Conservation (phyloP, 306 rosid species). For the Ziziphus jujuba region DNA sequence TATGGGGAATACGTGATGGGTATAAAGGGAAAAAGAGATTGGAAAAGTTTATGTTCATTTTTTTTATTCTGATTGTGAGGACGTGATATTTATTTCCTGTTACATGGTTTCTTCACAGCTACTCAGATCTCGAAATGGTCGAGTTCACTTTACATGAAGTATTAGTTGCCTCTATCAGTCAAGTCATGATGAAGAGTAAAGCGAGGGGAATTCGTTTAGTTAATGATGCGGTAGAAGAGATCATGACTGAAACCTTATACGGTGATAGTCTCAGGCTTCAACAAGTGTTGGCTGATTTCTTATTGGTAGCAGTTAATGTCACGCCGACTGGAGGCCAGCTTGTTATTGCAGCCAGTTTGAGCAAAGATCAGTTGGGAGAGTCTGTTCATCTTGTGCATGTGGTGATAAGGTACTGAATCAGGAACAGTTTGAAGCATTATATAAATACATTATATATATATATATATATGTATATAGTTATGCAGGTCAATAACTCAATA, state of each 20-base stretch:
- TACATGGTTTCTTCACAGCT: constrained; percentile 43
- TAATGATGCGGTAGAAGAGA: constrained; percentile 59
- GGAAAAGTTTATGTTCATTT: constrained; percentile 1
- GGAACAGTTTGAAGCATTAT: too few species aligned
- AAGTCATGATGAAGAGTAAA: constrained; percentile 65
- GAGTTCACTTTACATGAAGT: constrained; percentile 80
- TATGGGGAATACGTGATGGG: too few species aligned
- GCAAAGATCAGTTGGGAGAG: constrained; percentile 71
- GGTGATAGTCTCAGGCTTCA: constrained; percentile 90
- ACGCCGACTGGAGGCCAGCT: constrained; percentile 71
- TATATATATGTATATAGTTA: background rate
- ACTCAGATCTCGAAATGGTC: constrained; percentile 84
- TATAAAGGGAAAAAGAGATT: too few species aligned
- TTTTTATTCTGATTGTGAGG: constrained; percentile 14
- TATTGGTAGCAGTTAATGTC: constrained; percentile 53
- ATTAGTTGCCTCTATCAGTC: constrained; percentile 67
- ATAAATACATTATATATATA: background rate
- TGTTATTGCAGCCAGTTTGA: constrained; percentile 54
- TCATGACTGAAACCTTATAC: constrained; percentile 53
- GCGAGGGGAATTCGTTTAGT: constrained; percentile 54
- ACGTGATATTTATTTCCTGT: constrained; percentile 15
- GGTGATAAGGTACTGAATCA: constrained; percentile 91
- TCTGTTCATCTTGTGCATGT: constrained; percentile 79
- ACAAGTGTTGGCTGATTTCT: constrained; percentile 79
- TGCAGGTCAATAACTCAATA: background rate